Evolutionary conservation across 768 basidiomycete species (phyloP).

Genomic region (Glaciozyma martinii): DNA sequence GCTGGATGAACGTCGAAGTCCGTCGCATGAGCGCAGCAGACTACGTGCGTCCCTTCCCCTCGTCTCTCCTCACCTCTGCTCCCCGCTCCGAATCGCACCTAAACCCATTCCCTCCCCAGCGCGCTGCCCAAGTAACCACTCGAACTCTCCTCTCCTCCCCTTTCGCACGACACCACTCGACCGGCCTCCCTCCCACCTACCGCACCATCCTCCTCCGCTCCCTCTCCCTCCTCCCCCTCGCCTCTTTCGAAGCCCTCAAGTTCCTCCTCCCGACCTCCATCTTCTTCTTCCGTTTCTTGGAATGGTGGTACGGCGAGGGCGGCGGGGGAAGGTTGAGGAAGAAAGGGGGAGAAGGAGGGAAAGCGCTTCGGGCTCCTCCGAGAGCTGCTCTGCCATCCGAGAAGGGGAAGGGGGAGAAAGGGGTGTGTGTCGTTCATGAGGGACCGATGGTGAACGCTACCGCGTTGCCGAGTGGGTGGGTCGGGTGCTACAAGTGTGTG

Average conservation of each 20-base stretch:
- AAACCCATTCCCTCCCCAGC: background rate
- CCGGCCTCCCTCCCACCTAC: constrained; percentile 8
- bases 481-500: constrained; percentile 29
- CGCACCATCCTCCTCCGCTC: constrained; percentile 37
- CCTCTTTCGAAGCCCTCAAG: constrained; percentile 66
- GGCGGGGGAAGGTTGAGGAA: constrained; percentile 63
- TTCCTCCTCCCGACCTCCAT: constrained; percentile 77
- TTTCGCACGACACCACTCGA: constrained; percentile 25
- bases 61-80: background rate
- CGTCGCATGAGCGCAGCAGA: constrained; percentile 71
- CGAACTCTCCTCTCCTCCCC: constrained; percentile 11
- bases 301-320: constrained; percentile 96
- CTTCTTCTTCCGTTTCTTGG: constrained; percentile 90
- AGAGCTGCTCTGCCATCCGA: background rate
- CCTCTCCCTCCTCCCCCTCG: constrained; percentile 51
- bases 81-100: no score
- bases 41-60: constrained; percentile 43
- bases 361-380: background rate
- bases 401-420: background rate
- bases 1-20: constrained; percentile 73
- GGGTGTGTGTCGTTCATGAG: background rate
- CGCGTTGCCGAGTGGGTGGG: constrained; percentile 24
- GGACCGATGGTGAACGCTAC: constrained; percentile 17
- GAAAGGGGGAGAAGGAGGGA: constrained; percentile 40
- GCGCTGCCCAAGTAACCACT: constrained; percentile 11